These are phyloP conservation scores for Alternaria metachromatica DNA, from an alignment of 2,329 filamentous ascomycete genomes.

Conservation along the genomic window DNA sequence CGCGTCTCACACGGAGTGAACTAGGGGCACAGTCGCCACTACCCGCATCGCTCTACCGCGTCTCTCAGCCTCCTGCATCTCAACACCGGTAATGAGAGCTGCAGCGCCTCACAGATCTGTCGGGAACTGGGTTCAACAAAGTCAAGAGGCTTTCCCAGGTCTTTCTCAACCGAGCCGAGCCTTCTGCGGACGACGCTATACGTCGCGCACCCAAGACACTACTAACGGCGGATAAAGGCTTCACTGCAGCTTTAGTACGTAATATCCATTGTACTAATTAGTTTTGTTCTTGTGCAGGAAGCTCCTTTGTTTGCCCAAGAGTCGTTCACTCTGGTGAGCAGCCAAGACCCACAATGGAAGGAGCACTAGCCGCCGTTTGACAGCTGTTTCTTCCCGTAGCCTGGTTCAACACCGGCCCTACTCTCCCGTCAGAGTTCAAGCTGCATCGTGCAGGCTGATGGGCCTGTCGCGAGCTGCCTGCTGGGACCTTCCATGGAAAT, in stretches of 20 bases:
- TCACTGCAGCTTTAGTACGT: not conserved
- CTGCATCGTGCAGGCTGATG: not conserved
- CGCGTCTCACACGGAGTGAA: not conserved
- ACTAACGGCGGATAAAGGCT: not conserved
- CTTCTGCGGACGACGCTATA: not conserved
- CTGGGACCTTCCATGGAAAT: not conserved
- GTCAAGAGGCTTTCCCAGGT: not conserved
- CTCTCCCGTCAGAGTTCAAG: not conserved
- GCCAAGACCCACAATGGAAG: not conserved
- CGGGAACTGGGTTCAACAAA: not conserved
- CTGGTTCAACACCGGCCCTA: not conserved
- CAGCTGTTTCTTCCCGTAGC: not conserved
- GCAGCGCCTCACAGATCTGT: not conserved
- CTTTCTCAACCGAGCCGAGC: not conserved
- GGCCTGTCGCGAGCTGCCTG: not conserved
- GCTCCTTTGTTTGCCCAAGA: not conserved
- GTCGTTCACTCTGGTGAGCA: conserved; percentile 4
- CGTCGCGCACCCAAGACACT: not conserved
- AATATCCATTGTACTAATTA: not conserved
- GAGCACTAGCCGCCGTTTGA: conserved; percentile 1
- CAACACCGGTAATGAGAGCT: not conserved
- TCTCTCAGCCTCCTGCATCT: not conserved
- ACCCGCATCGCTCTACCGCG: not conserved
- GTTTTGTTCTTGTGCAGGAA: not conserved
- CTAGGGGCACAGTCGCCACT: conserved; percentile 1